Conservation (phyloP, 164 flowering plant species). For the Piper betle region DNA sequence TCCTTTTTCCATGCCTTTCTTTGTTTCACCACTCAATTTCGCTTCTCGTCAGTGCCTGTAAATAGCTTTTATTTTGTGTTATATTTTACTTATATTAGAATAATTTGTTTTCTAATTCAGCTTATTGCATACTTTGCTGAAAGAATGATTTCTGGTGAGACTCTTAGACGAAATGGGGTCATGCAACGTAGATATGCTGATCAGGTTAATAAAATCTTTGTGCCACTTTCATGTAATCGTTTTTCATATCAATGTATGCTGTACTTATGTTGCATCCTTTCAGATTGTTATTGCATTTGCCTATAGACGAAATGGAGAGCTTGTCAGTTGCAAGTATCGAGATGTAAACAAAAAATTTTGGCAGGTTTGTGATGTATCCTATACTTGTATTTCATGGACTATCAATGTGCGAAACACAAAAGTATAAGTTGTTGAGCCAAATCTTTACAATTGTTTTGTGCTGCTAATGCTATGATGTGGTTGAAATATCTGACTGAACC, state of each 20-base stretch:
- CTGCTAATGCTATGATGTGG: background rate
- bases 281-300: slow-evolving; percentile 77
- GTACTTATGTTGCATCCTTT: slow-evolving; percentile 1
- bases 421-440: background rate
- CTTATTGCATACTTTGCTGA: slow-evolving; percentile 34
- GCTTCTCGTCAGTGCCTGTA: background rate
- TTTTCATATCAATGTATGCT: background rate
- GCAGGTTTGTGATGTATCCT: slow-evolving; percentile 40
- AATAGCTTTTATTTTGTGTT: too few relatives aligned
- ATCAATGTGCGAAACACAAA: too few relatives aligned
- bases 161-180: slow-evolving; percentile 61
- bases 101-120: slow-evolving; percentile 15
- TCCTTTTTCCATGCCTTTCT: background rate
- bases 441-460: background rate
- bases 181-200: slow-evolving; percentile 39
- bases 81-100: background rate
- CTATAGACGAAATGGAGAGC: slow-evolving; percentile 44
- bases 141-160: slow-evolving; percentile 57
- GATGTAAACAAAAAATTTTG: slow-evolving; percentile 45
- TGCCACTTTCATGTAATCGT: background rate
- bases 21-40: background rate
- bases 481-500: background rate
- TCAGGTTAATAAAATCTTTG: slow-evolving; percentile 25
- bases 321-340: slow-evolving; percentile 81
- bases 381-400: slow-evolving; percentile 2